phyloP scores from a whole-genome alignment of 2,329 filamentous ascomycete species.

The Stemphylium vesicarium region DNA sequence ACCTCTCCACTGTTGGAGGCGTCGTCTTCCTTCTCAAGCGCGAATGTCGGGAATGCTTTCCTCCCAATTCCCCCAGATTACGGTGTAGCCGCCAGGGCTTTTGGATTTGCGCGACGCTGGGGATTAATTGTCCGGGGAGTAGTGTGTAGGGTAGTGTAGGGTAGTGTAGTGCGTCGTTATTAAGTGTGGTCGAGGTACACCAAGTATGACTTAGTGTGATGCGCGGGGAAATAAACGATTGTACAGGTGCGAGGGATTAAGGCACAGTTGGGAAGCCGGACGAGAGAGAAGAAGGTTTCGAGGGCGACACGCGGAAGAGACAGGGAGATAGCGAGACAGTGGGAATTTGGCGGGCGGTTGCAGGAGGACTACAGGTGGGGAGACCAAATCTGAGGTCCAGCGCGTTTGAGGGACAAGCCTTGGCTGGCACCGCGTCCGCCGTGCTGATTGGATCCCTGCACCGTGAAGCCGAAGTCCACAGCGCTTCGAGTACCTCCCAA shows the following conservation, averaged over 20 bases:
- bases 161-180: conserved; percentile 20
- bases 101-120: conserved; percentile 20
- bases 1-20: conserved; percentile 36
- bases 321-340: conserved; percentile 37
- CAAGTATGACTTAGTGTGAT: conserved; percentile 7
- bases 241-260: conserved; percentile 31
- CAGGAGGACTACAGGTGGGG: conserved; percentile 44
- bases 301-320: conserved; percentile 36
- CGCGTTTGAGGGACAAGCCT: conserved; percentile 43
- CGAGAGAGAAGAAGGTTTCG: conserved; percentile 35
- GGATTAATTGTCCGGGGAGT: conserved; percentile 16
- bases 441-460: conserved; percentile 39
- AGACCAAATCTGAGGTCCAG: conserved; percentile 46
- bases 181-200: conserved; percentile 18
- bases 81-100: conserved; percentile 43
- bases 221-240: conserved; percentile 21
- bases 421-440: conserved; percentile 35
- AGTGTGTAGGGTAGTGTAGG: conserved; percentile 16
- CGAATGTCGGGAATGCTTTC: conserved; percentile 20
- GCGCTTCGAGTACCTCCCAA: conserved; percentile 35
- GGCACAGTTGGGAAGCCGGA: conserved; percentile 28
- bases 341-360: conserved; percentile 46
- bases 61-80: conserved; percentile 20
- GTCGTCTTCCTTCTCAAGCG: conserved; percentile 30
- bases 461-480: conserved; percentile 39